Evolutionary conservation across 2,329 filamentous ascomycete genomes (phyloP).

Genomic region (Ilyonectria sp.): DNA sequence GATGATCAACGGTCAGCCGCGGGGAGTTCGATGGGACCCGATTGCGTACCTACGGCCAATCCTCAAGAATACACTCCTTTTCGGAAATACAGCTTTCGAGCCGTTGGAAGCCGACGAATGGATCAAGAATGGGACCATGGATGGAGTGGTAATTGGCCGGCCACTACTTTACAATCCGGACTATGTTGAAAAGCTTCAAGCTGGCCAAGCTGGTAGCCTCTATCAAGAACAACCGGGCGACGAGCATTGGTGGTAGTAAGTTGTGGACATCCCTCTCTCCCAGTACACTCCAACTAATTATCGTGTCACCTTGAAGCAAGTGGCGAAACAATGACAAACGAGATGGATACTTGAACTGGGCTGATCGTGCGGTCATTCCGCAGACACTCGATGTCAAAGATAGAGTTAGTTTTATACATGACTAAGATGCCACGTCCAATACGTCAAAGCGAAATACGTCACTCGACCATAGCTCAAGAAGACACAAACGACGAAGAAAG

Average conservation of each 20-base stretch:
- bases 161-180: conserved; percentile 14
- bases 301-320: not conserved
- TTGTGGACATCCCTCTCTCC: not conserved
- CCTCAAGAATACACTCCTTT: conserved; percentile 14
- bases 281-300: not conserved
- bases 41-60: conserved; percentile 17
- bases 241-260: conserved; percentile 25
- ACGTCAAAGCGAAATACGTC: too few relatives aligned
- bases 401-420: conserved; percentile 14
- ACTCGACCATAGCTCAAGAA: too few relatives aligned
- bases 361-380: not conserved
- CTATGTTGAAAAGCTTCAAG: conserved; percentile 15
- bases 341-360: conserved; percentile 18
- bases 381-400: not conserved
- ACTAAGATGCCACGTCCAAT: not conserved
- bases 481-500: too few relatives aligned
- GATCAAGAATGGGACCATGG: conserved; percentile 13
- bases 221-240: conserved; percentile 17
- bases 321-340: conserved; percentile 17
- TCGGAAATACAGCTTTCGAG: conserved; percentile 15
- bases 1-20: conserved; percentile 24
- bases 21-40: conserved; percentile 26
- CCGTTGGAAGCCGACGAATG: conserved; percentile 10
- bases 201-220: not conserved
- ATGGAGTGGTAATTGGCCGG: conserved; percentile 15